Evolutionary conservation across 352 stramenopile genomes (phyloP), one percentile per base, ranked within the genome.

Genomic region (Phytopythium litorale): DNA sequence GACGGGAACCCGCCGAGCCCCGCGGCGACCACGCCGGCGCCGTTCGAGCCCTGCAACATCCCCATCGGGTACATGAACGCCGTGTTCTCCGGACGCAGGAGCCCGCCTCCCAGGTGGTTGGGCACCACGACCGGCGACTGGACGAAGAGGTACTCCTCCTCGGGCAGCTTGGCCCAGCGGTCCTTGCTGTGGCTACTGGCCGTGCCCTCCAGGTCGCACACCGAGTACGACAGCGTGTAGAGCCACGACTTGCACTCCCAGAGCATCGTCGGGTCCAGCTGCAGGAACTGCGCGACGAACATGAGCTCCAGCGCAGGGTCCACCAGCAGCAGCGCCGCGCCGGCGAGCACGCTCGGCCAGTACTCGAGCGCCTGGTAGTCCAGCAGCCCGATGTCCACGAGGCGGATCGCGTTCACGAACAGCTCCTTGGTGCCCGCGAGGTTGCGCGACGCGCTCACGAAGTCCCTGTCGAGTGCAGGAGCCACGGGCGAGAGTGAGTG

Each of bases 191-290:
- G 79, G 15, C 62, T 68, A 21, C 67, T 78, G 32, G 68, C 65
- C 16, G 53, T 25, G 21, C 67, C 72, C 57, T 78, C 75, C 45
- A 76, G 57, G 37, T 92, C 83, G 32, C 68, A 86, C 21, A 90
- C 58, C 6, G 68, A 73, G 48, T 78, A 87, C 13, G 79, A 79
- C 58, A 84, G 76, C 13, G 68, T 62, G 52, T 87, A 81, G 19
- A 92, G 74, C 84, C 84, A 92, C 58, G 75, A 84, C 71, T 89
- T 89, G 72, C 84, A 92, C 38, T 92, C 84, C 81, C 82, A 92
- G 21, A 92, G 70, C 58, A 92, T 76, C 30, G 76, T 86, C 32
- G 79, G 78, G 57, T 92, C 84, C 13, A 92, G 67, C 62, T 92
- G 84, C 33, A 92, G 64, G 54, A 92, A 92, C 66, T 91, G 81